Percentiles rank a stretch among this genome's conserved stretches.
phyloP scores from a whole-genome alignment of 208 protist genomes.

The Naegleria fowleri region DNA sequence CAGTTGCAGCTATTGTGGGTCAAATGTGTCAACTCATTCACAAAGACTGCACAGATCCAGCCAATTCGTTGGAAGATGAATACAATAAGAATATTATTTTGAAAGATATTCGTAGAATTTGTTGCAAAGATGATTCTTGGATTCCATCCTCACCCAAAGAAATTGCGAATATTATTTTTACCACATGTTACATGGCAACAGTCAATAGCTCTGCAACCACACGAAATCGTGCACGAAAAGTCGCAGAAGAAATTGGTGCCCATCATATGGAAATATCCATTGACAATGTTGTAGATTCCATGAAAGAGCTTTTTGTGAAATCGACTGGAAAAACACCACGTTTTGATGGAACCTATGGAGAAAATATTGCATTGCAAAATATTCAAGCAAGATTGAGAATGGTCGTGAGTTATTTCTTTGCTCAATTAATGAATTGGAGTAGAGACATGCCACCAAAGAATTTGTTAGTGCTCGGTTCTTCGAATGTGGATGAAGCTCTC shows the following conservation, averaged over 20 bases:
- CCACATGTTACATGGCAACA: constrained; percentile 55
- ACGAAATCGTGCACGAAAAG: constrained; percentile 37
- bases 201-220: constrained; percentile 49
- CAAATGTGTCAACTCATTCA: constrained; percentile 60
- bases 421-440: constrained; percentile 54
- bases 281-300: constrained; percentile 46
- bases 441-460: constrained; percentile 32
- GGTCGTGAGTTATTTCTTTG: constrained; percentile 57
- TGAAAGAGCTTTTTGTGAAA: constrained; percentile 34
- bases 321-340: constrained; percentile 28
- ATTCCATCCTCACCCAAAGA: constrained; percentile 36
- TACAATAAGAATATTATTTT: constrained; percentile 39
- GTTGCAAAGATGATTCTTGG: constrained; percentile 32
- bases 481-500: constrained; percentile 66
- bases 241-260: constrained; percentile 50
- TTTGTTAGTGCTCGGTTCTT: constrained; percentile 60
- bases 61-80: constrained; percentile 11
- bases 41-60: constrained; percentile 31
- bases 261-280: constrained; percentile 52
- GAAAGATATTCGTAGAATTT: constrained; percentile 45
- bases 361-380: constrained; percentile 72
- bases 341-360: constrained; percentile 43
- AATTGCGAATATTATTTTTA: constrained; percentile 43
- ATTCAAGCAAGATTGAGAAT: constrained; percentile 60
- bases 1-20: constrained; percentile 54